These are phyloP conservation scores for Calamus simplicifolius DNA, from an alignment of 176 grass and related monocot species.

Conservation along the genomic window DNA sequence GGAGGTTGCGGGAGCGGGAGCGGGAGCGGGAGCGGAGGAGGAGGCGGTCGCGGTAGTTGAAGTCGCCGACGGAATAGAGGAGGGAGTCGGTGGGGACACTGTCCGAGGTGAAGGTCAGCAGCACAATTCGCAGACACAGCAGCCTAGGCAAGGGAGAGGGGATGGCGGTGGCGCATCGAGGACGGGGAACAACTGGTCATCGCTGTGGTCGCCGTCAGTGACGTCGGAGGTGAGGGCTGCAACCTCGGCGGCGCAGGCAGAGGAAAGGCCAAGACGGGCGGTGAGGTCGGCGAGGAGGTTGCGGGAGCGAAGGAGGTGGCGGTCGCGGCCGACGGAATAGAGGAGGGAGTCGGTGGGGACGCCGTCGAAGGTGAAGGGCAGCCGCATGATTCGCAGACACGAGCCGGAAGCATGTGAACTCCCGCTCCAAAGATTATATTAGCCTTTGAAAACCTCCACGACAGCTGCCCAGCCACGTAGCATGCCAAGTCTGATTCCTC, in stretches of 20 bases:
- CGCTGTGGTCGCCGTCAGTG: slow-evolving; percentile 34
- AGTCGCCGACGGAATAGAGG: slow-evolving; percentile 19
- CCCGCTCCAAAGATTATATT: too few relatives aligned
- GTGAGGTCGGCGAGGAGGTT: slow-evolving; percentile 20
- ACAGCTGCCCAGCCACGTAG: too few relatives aligned
- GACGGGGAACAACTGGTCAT: slow-evolving; percentile 30
- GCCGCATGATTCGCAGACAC: slow-evolving; percentile 41
- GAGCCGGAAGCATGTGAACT: neutral
- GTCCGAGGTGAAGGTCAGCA: slow-evolving; percentile 29
- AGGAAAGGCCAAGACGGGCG: slow-evolving; percentile 34
- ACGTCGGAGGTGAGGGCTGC: slow-evolving; percentile 34
- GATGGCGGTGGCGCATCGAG: slow-evolving; percentile 44
- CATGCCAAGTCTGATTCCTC: too few relatives aligned
- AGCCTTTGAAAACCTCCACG: too few relatives aligned
- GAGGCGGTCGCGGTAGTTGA: slow-evolving; percentile 44
- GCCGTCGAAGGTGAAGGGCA: slow-evolving; percentile 33
- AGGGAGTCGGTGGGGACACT: slow-evolving; percentile 24
- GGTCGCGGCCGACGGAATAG: slow-evolving; percentile 25
- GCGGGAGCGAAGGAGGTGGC: slow-evolving; percentile 30
- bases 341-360: slow-evolving; percentile 22
- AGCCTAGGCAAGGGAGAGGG: slow-evolving; percentile 28
- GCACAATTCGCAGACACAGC: slow-evolving; percentile 35
- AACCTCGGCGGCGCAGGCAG: slow-evolving; percentile 25
- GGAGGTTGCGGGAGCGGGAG: slow-evolving; percentile 6
- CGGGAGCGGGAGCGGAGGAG: slow-evolving; percentile 14